A percentile compares a stretch with the other conserved stretches of the same genome.
Evolutionary conservation across 177 flowering plant species (phyloP).

Genomic region (Vitis hybrid): DNA sequence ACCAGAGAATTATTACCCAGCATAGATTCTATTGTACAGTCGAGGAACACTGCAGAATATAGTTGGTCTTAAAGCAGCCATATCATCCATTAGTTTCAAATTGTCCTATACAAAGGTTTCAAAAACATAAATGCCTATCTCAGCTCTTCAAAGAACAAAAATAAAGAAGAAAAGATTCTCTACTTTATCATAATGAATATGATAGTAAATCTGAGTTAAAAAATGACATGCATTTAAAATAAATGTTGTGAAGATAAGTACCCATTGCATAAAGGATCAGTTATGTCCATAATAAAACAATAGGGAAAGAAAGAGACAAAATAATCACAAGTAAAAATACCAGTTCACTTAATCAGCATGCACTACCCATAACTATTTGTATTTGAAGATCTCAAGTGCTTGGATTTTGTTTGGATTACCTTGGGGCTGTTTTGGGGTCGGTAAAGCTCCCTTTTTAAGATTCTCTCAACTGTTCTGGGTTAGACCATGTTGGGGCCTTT

Average conservation of each 20-base stretch:
- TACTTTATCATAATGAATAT: too few relatives aligned
- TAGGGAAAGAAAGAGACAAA: neutral
- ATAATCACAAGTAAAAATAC: neutral
- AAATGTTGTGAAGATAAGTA: neutral
- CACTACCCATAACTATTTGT: neutral
- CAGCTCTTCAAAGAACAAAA: neutral
- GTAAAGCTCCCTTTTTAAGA: too few relatives aligned
- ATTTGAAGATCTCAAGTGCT: too few relatives aligned
- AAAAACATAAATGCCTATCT: constrained; percentile 1
- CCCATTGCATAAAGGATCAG: neutral
- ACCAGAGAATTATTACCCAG: constrained; percentile 51
- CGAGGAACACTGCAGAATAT: constrained; percentile 96
- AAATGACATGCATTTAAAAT: too few relatives aligned
- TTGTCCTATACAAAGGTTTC: constrained; percentile 58
- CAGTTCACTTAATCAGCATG: neutral
- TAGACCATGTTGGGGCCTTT: too few relatives aligned
- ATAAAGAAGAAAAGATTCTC: neutral
- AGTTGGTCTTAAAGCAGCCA: constrained; percentile 89
- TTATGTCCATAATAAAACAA: neutral
- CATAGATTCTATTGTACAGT: constrained; percentile 86
- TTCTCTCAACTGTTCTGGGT: too few relatives aligned
- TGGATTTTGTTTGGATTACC: too few relatives aligned
- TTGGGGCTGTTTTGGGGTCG: too few relatives aligned
- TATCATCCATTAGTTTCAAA: constrained; percentile 91
- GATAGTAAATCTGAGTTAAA: too few relatives aligned